Evolutionary conservation across 2,329 filamentous ascomycete species (phyloP).

Genomic region (Venturia aucupariae): DNA sequence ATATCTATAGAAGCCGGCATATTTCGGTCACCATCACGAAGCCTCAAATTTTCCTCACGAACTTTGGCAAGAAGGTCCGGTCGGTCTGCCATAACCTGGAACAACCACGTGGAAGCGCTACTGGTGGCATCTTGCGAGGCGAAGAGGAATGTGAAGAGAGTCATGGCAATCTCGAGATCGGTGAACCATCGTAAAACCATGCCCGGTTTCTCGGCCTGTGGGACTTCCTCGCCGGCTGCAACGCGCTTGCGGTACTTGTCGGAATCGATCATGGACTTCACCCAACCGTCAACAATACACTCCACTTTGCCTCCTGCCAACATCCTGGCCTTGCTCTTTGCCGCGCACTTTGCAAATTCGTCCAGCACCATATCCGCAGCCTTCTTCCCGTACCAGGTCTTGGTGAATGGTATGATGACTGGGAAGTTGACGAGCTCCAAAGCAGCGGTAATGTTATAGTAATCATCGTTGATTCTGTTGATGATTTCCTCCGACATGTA

Average conservation of each 20-base stretch:
- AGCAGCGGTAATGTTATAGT: constrained; percentile 91
- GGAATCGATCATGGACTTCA: constrained; percentile 79
- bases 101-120: constrained; percentile 88
- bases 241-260: constrained; percentile 71
- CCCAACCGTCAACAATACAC: constrained; percentile 95
- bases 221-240: constrained; percentile 59
- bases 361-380: constrained; percentile 83
- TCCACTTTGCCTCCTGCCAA: constrained; percentile 73
- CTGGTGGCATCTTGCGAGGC: constrained; percentile 95
- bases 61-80: constrained; percentile 87
- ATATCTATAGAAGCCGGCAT: constrained; percentile 70
- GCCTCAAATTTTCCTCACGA: constrained; percentile 76
- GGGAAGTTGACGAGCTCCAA: constrained; percentile 98
- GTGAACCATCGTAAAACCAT: constrained; percentile 77
- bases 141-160: constrained; percentile 92
- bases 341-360: constrained; percentile 84
- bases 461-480: constrained; percentile 92
- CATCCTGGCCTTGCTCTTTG: constrained; percentile 90
- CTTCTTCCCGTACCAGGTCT: constrained; percentile 96
- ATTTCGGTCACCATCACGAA: constrained; percentile 65
- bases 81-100: constrained; percentile 87
- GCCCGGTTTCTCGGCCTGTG: constrained; percentile 68
- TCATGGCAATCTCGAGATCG: constrained; percentile 87
- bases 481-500: constrained; percentile 87
- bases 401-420: constrained; percentile 88